A percentile compares a stretch with the other conserved stretches of the same genome.
Conservation (phyloP, 2,329 filamentous ascomycete species). For the Colletotrichum filicis region DNA sequence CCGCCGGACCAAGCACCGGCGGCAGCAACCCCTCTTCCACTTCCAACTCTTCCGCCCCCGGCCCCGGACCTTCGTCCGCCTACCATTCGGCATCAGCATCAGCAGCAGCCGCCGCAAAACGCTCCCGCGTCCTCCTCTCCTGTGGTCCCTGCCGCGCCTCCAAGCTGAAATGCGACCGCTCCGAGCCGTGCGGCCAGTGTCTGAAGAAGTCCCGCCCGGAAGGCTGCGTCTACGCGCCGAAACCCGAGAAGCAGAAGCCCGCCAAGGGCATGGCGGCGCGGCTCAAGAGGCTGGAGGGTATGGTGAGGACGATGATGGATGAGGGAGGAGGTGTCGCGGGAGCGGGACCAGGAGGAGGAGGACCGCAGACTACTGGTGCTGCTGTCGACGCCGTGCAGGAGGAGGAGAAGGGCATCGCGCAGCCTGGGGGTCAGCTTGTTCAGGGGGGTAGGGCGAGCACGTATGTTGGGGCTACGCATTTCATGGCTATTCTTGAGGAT, state of each 20-base stretch:
- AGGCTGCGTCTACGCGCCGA: slow-evolving; percentile 61
- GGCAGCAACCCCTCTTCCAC: background rate
- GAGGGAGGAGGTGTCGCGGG: slow-evolving; percentile 40
- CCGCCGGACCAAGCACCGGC: background rate
- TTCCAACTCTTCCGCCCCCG: background rate
- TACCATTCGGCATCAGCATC: background rate
- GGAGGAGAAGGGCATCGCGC: slow-evolving; percentile 30
- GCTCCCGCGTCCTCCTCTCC: slow-evolving; percentile 61
- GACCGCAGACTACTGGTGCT: background rate
- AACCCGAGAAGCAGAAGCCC: slow-evolving; percentile 52
- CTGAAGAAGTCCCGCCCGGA: slow-evolving; percentile 58
- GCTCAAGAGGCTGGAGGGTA: slow-evolving; percentile 65
- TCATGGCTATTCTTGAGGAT: slow-evolving; percentile 70
- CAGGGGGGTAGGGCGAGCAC: slow-evolving; percentile 54
- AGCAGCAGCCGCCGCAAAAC: slow-evolving; percentile 46
- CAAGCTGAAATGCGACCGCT: slow-evolving; percentile 68
- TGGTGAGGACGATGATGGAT: slow-evolving; percentile 68
- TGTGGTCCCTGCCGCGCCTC: slow-evolving; percentile 63
- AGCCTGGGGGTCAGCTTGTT: slow-evolving; percentile 54
- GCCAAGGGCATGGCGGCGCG: slow-evolving; percentile 64
- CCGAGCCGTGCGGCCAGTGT: slow-evolving; percentile 63
- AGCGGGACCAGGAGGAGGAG: background rate
- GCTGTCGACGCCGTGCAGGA: background rate
- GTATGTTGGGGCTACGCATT: slow-evolving; percentile 70
- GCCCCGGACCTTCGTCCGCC: background rate